Evolutionary conservation across 2,329 filamentous ascomycete species (phyloP).

Genomic region (Volutella citrinella): DNA sequence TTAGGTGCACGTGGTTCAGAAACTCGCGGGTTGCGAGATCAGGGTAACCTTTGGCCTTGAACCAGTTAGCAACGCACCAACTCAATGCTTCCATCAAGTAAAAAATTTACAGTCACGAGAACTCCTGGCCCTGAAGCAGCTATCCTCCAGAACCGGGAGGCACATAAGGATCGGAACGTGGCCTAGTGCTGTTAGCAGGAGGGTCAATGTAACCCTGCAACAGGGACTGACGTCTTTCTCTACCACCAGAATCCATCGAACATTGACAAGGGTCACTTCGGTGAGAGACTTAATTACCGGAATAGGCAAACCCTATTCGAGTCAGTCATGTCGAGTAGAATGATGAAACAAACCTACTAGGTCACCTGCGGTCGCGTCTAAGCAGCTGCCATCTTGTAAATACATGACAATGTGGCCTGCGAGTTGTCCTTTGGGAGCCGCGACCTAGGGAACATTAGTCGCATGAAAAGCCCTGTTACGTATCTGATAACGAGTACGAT

Average conservation of each 20-base stretch:
- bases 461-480: slow-evolving; percentile 17
- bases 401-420: slow-evolving; percentile 54
- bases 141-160: slow-evolving; percentile 51
- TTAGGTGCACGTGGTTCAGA: slow-evolving; percentile 50
- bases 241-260: slow-evolving; percentile 68
- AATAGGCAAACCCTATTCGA: slow-evolving; percentile 55
- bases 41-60: slow-evolving; percentile 76
- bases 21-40: slow-evolving; percentile 70
- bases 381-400: slow-evolving; percentile 40
- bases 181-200: slow-evolving; percentile 51
- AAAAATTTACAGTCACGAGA: slow-evolving; percentile 59
- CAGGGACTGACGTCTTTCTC: slow-evolving; percentile 66
- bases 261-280: slow-evolving; percentile 43
- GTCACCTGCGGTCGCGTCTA: slow-evolving; percentile 30
- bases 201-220: neutral
- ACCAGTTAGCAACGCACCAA: neutral
- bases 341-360: slow-evolving; percentile 23
- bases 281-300: slow-evolving; percentile 51
- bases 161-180: slow-evolving; percentile 67
- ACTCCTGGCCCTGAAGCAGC: slow-evolving; percentile 54
- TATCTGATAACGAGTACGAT: slow-evolving; percentile 49
- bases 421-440: slow-evolving; percentile 70
- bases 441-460: too few relatives aligned
- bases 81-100: too few relatives aligned
- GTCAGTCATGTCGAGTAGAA: slow-evolving; percentile 7